Conservation (phyloP, 345 rosid species). For the Ceriops tagal region DNA sequence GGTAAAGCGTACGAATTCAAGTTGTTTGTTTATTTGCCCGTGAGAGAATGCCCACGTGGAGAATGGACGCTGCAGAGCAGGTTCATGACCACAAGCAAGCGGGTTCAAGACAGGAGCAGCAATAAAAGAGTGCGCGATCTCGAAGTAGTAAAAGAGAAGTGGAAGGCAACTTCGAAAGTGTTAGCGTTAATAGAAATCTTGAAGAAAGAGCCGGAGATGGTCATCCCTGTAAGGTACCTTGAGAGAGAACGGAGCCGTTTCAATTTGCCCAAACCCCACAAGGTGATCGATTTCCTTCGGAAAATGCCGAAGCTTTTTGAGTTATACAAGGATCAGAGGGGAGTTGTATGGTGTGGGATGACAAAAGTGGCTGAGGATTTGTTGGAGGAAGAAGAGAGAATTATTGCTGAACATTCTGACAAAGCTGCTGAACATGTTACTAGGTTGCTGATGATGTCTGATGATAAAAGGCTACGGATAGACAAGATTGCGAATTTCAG, state of each 20-base stretch:
- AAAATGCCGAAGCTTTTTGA: conserved; percentile 78
- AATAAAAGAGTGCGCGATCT: conserved; percentile 65
- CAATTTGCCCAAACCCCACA: conserved; percentile 65
- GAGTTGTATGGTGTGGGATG: conserved; percentile 79
- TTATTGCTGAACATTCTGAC: conserved; percentile 57
- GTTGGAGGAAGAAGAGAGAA: conserved; percentile 53
- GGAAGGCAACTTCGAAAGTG: conserved; percentile 60
- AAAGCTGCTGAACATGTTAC: conserved; percentile 73
- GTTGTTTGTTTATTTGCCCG: conserved; percentile 42
- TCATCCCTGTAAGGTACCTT: conserved; percentile 50
- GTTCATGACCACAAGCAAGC: conserved; percentile 69
- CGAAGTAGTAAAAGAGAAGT: conserved; percentile 69
- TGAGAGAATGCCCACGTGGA: conserved; percentile 21
- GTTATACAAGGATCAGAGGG: conserved; percentile 67
- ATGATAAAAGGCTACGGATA: conserved; percentile 50
- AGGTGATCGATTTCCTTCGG: conserved; percentile 55
- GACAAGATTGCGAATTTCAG: conserved; percentile 71
- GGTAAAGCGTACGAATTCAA: conserved; percentile 2
- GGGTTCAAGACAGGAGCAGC: conserved; percentile 74
- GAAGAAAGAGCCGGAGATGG: conserved; percentile 70
- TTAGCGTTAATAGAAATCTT: conserved; percentile 59
- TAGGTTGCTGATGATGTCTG: conserved; percentile 78
- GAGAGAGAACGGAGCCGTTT: conserved; percentile 52
- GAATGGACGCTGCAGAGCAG: conserved; percentile 40
- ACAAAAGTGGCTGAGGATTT: conserved; percentile 56